Conservation (phyloP, 345 rosid species). For the Moringa oleifera region DNA sequence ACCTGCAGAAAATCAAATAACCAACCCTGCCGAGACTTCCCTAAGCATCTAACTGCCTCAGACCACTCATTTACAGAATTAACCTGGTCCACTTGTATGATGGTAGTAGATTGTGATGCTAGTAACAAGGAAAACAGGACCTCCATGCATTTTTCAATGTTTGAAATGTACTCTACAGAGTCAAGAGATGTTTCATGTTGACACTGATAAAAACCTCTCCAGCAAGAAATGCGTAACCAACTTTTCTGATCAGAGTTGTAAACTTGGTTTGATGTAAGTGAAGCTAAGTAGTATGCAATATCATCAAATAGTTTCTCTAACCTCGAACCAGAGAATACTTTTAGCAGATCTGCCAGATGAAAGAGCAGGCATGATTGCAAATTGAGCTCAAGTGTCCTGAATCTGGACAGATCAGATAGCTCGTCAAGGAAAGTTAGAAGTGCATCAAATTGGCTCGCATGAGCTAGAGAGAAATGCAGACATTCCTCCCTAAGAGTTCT, state of each 20-base stretch:
- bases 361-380: slow-evolving; percentile 60
- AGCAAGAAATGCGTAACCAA: slow-evolving; percentile 55
- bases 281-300: slow-evolving; percentile 41
- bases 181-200: slow-evolving; percentile 62
- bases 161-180: slow-evolving; percentile 42
- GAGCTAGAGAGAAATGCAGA: slow-evolving; percentile 57
- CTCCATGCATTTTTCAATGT: slow-evolving; percentile 62
- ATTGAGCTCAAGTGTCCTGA: slow-evolving; percentile 56
- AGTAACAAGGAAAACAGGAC: slow-evolving; percentile 62
- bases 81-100: slow-evolving; percentile 20
- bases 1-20: slow-evolving; percentile 72
- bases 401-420: slow-evolving; percentile 70
- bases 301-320: slow-evolving; percentile 67
- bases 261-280: slow-evolving; percentile 36
- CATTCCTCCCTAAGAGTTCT: slow-evolving; percentile 65
- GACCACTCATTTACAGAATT: slow-evolving; percentile 51
- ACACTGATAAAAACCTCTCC: slow-evolving; percentile 75
- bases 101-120: slow-evolving; percentile 26
- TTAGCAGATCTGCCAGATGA: slow-evolving; percentile 55
- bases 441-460: slow-evolving; percentile 57
- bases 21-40: slow-evolving; percentile 62
- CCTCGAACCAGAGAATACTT: slow-evolving; percentile 75
- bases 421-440: slow-evolving; percentile 74
- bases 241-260: slow-evolving; percentile 41
- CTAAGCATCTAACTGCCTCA: slow-evolving; percentile 62